Conservation (phyloP, 192 early-diverging fungal species). For the Coemansia sp. region DNA sequence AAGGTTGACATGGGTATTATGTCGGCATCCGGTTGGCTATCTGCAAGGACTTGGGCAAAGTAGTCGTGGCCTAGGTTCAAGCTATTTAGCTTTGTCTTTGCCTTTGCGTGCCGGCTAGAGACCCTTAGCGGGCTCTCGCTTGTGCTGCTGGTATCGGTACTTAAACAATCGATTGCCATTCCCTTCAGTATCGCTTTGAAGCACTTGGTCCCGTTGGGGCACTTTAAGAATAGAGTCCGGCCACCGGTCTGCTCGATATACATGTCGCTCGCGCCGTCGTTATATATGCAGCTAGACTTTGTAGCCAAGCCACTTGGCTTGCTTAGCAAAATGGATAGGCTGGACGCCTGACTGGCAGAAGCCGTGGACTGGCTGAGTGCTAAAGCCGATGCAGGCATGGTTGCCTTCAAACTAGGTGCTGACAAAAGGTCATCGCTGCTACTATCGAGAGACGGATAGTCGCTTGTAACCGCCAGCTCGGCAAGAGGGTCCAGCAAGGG, state of each 20-base stretch:
- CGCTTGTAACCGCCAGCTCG: neutral
- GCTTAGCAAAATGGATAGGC: neutral
- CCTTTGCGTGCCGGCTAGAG: neutral
- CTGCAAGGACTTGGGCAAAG: neutral
- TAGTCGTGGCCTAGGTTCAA: neutral
- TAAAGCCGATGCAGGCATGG: no score
- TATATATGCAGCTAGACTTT: conserved; percentile 11
- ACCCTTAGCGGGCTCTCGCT: neutral
- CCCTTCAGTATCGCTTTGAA: conserved; percentile 2
- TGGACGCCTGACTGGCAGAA: neutral
- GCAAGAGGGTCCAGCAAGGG: neutral
- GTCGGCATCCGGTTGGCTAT: neutral
- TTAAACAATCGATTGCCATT: no score
- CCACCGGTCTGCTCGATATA: conserved; percentile 11
- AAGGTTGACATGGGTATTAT: neutral
- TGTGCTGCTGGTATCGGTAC: no score
- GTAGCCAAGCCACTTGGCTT: neutral
- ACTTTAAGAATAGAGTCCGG: conserved; percentile 5
- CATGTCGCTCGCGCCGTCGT: conserved; percentile 17
- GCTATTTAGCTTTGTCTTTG: neutral
- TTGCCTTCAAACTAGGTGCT: no score
- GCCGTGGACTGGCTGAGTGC: no score
- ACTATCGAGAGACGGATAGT: no score
- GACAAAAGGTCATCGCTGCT: no score
- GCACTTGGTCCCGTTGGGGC: conserved; percentile 23